phyloP scores from a whole-genome alignment of 352 stramenopile species.

The Elongisporangium prolatum region DNA sequence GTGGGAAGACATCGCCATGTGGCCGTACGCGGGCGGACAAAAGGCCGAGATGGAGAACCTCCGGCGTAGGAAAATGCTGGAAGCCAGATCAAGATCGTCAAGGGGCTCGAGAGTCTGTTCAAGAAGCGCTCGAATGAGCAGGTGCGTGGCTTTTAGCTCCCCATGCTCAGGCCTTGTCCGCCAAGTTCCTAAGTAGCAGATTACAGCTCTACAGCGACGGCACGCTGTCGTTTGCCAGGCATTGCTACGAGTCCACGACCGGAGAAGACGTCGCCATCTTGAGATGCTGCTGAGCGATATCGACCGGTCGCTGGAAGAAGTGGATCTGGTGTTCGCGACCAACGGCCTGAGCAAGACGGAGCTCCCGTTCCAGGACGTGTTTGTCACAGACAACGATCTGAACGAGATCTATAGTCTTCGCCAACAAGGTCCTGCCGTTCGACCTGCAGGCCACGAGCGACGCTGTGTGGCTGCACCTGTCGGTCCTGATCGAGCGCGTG shows the following conservation, averaged over 20 bases:
- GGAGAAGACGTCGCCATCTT: constrained; percentile 14
- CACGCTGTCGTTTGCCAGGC: too few species aligned
- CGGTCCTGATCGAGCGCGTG: constrained; percentile 4
- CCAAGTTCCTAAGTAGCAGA: too few species aligned
- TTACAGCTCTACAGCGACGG: too few species aligned
- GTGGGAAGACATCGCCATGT: constrained; percentile 48
- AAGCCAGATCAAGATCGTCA: constrained; percentile 24
- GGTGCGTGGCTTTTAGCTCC: too few species aligned
- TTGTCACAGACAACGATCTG: constrained; percentile 14
- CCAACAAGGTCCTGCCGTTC: constrained; percentile 29
- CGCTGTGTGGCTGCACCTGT: constrained; percentile 18
- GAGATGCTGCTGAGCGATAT: constrained; percentile 17
- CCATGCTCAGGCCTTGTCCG: too few species aligned
- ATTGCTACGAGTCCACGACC: too few species aligned
- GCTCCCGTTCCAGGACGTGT: constrained; percentile 8
- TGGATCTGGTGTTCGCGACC: constrained; percentile 18
- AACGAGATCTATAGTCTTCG: constrained; percentile 21
- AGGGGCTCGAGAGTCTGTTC: constrained; percentile 24
- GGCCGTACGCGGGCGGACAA: constrained; percentile 26
- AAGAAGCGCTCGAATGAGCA: constrained; percentile 8
- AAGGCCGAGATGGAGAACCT: constrained; percentile 23
- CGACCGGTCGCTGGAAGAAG: constrained; percentile 21
- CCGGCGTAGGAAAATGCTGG: constrained; percentile 17
- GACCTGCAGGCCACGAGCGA: constrained; percentile 6
- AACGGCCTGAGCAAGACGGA: constrained; percentile 19